These are phyloP conservation scores for Neolentinus lepideus DNA, from an alignment of 1,284 basidiomycete species.

Conservation along the genomic window DNA sequence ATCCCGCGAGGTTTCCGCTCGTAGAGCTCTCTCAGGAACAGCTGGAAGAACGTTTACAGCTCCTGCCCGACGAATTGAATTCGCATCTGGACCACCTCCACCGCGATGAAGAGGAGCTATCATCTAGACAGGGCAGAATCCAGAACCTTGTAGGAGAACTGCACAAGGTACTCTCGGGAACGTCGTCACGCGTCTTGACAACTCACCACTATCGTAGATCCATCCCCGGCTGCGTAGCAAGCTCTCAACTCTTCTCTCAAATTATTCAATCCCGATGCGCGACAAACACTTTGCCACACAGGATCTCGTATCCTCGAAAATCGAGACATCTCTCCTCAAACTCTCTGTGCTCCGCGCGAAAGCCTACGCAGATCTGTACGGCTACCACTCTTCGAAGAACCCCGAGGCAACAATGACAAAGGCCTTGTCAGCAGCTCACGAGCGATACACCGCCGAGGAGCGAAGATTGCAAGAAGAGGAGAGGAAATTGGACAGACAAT, in stretches of 20 bases:
- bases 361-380: slow-evolving; percentile 31
- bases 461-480: slow-evolving; percentile 29
- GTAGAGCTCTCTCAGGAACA: background rate
- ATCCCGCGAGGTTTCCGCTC: background rate
- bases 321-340: slow-evolving; percentile 40
- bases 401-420: slow-evolving; percentile 19
- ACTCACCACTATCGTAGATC: slow-evolving; percentile 18
- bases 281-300: slow-evolving; percentile 20
- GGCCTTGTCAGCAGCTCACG: slow-evolving; percentile 28
- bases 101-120: background rate
- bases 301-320: slow-evolving; percentile 32
- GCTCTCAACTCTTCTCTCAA: slow-evolving; percentile 21
- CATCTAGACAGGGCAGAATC: background rate
- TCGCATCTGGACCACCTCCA: background rate
- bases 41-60: background rate
- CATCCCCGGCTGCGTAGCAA: slow-evolving; percentile 24
- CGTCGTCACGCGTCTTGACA: background rate
- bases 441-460: slow-evolving; percentile 27
- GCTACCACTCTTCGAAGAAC: slow-evolving; percentile 17
- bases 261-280: slow-evolving; percentile 21
- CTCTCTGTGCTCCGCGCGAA: slow-evolving; percentile 36
- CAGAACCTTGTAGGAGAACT: slow-evolving; percentile 3
- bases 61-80: slow-evolving; percentile 7
- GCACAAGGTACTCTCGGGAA: slow-evolving; percentile 4
- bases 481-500: slow-evolving; percentile 26